Percentiles rank a stretch among this genome's conserved stretches.
Conservation (phyloP, 164 flowering plant genomes). For the Vitis rotundifolia region DNA sequence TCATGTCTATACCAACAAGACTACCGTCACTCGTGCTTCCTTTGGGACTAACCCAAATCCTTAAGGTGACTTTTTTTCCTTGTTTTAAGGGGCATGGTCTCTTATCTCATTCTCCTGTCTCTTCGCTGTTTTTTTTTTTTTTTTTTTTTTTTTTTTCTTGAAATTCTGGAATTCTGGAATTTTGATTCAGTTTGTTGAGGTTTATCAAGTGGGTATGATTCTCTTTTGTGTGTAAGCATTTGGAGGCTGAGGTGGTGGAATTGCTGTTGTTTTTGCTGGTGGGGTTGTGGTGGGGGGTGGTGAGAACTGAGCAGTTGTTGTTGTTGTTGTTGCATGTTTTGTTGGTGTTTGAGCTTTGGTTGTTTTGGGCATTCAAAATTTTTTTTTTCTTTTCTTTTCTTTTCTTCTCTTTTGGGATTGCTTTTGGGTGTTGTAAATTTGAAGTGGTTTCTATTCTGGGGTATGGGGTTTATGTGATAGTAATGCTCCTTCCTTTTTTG, state of each 20-base stretch:
- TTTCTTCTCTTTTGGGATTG: neutral
- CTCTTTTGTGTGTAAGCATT: neutral
- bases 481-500: too few species aligned
- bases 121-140: neutral
- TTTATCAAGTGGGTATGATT: neutral
- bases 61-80: slow-evolving; percentile 13
- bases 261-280: neutral
- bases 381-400: neutral
- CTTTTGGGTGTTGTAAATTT: too few species aligned
- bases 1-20: slow-evolving; percentile 14
- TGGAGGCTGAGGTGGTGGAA: neutral
- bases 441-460: too few species aligned
- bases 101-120: neutral
- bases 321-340: neutral
- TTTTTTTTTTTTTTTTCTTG: neutral
- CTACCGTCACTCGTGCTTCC: slow-evolving; percentile 7
- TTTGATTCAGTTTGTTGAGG: neutral
- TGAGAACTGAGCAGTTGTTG: neutral
- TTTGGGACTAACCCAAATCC: slow-evolving; percentile 4
- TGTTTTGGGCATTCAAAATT: neutral
- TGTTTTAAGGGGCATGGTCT: too few species aligned
- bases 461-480: too few species aligned
- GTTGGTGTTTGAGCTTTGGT: neutral
- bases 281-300: neutral
- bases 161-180: neutral